A percentile compares a stretch with the other conserved stretches of the same genome.
phyloP scores from a whole-genome alignment of 257 asterid species.

The Solanum tarijense region DNA sequence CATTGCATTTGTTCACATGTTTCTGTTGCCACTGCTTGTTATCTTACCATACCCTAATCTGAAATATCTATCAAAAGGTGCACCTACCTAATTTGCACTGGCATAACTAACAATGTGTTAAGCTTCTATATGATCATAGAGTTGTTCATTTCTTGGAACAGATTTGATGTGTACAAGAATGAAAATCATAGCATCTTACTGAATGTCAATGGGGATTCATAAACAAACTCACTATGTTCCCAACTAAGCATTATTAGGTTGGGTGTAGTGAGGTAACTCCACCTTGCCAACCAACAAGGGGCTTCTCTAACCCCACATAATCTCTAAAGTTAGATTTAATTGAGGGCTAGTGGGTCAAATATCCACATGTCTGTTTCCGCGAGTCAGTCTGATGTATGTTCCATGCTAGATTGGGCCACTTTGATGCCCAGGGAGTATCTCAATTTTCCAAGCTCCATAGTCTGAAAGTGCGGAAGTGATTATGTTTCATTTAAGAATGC shows the following conservation, averaged over 20 bases:
- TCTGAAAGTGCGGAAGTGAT: background rate
- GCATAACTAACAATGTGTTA: background rate
- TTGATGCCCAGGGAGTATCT: background rate
- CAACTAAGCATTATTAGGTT: background rate
- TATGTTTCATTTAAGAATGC: background rate
- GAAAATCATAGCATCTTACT: background rate
- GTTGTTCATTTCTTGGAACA: background rate
- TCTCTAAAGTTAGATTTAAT: background rate
- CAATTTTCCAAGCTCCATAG: background rate
- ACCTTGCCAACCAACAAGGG: background rate
- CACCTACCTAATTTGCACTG: background rate
- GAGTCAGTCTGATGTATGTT: background rate
- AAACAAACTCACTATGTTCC: background rate
- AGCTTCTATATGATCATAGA: background rate
- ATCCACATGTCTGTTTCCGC: background rate
- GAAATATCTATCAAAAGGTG: background rate
- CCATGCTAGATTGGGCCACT: background rate
- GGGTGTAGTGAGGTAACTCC: background rate
- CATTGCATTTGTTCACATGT: background rate
- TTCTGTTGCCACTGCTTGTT: background rate
- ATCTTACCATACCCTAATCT: background rate
- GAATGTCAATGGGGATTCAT: background rate
- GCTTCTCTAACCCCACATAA: background rate
- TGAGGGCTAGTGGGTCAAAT: background rate
- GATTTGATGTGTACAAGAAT: background rate